Evolutionary conservation across 2,329 filamentous ascomycete species (phyloP).

Genomic region (Nemania sp.): DNA sequence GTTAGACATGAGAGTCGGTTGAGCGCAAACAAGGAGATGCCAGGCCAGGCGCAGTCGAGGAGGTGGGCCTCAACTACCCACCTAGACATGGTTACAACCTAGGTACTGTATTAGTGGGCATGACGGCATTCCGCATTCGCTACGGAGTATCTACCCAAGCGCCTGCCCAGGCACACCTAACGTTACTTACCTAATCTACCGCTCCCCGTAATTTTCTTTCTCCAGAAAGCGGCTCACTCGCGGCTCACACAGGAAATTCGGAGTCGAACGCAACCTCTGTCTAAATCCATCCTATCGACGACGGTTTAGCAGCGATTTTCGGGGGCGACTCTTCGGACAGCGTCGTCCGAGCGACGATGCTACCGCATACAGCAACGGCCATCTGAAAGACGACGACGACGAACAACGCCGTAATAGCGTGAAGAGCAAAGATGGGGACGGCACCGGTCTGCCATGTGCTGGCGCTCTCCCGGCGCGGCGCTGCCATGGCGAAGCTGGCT

Average conservation of each 20-base stretch:
- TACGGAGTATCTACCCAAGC: not conserved
- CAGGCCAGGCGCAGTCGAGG: slow-evolving; percentile 12
- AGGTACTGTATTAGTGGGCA: not conserved
- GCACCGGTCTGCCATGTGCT: slow-evolving; percentile 24
- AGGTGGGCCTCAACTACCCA: not conserved
- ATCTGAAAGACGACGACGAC: slow-evolving; percentile 25
- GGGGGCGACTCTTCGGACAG: slow-evolving; percentile 17
- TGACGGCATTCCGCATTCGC: slow-evolving; percentile 22
- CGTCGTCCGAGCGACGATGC: slow-evolving; percentile 24
- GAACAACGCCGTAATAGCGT: too few relatives aligned
- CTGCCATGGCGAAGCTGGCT: slow-evolving; percentile 38
- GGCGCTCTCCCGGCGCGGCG: slow-evolving; percentile 46
- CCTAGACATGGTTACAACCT: not conserved
- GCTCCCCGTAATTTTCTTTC: not conserved
- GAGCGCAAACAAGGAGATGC: not conserved
- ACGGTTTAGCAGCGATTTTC: too few relatives aligned
- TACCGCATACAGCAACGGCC: slow-evolving; percentile 14
- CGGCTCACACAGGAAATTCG: not conserved
- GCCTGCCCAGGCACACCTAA: too few relatives aligned
- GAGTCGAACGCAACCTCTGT: not conserved
- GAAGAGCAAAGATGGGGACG: slow-evolving; percentile 27
- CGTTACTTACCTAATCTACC: too few relatives aligned
- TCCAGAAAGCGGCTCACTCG: not conserved
- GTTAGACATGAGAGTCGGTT: not conserved
- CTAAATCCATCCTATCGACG: not conserved